phyloP scores from a whole-genome alignment of 495 filamentous ascomycete genomes.

The Penicillium samsonianum region DNA sequence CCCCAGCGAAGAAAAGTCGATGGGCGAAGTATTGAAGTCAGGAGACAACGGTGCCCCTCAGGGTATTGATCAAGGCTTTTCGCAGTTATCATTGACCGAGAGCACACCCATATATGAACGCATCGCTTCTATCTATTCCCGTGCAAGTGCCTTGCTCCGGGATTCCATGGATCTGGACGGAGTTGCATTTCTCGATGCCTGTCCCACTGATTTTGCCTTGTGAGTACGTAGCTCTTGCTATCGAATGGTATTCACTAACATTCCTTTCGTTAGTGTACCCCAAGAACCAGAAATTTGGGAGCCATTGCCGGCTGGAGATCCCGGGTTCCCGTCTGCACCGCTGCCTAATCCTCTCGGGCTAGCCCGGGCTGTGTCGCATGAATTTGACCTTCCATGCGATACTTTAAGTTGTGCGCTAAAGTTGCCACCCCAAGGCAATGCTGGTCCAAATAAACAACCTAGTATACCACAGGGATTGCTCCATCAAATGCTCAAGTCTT shows the following conservation, averaged over 20 bases:
- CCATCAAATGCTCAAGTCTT: constrained; percentile 28
- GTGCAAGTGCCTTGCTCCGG: constrained; percentile 40
- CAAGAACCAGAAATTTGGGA: constrained; percentile 26
- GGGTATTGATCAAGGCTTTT: constrained; percentile 1
- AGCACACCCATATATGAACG: constrained; percentile 15
- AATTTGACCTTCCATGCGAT: constrained; percentile 13
- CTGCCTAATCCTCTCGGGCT: constrained; percentile 21
- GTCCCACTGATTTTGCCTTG: constrained; percentile 27
- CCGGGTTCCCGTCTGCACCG: constrained; percentile 20
- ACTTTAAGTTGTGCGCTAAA: constrained; percentile 21
- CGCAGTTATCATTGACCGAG: constrained; percentile 9
- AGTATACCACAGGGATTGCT: constrained; percentile 25
- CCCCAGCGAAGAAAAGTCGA: constrained; percentile 16
- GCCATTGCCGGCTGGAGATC: constrained; percentile 21
- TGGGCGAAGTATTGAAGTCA: constrained; percentile 12
- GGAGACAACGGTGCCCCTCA: background rate
- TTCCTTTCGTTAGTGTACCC: constrained; percentile 11
- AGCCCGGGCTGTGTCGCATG: background rate
- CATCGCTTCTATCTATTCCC: constrained; percentile 34
- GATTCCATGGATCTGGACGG: constrained; percentile 47
- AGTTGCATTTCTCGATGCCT: constrained; percentile 43
- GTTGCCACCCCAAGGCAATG: background rate
- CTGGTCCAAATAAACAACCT: background rate
- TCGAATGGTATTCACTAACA: background rate
- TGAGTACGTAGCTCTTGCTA: constrained; percentile 3